Base-by-base conservation (phyloP, 495 filamentous ascomycete species). In the Neurospora sp. region DNA sequence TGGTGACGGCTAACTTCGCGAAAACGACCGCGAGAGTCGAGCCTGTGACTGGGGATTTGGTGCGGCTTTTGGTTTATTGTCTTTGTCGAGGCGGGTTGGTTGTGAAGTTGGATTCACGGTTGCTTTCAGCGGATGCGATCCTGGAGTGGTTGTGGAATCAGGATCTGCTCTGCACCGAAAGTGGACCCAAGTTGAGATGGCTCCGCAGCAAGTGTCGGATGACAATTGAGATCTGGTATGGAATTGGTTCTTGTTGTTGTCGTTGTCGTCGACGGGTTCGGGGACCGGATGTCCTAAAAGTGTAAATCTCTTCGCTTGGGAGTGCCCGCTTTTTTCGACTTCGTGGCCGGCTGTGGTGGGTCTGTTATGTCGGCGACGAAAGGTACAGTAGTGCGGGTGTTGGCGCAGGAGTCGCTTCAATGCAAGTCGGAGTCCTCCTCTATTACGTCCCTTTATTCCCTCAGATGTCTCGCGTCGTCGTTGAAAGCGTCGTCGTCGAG, bases 161-260 rank as follows among this genome's bases (percentile, higher is more conserved):
- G 70, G 77, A 76, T 79, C 78, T 75, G 78, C 78, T 77, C 77
- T 80, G 74, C 79, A 74, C 79, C 78, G 70, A 78, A 37, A 70
- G 76, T 70, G 76, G 61, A 59, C 44, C 73, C 14, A 73, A 65
- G 38, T 45, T 41, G 68, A 27, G 45, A 40, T 8, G 27, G 40
- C 38, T 40, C 9, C n/a, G 17, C 4, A 27, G 40, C 70, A 39
- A 48, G 9, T 27, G 38, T 17, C 53, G 53, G 35, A 38, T 70
- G 61, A 8, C 39, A 61, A 65, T 74, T 31, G 69, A 7, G 27
- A 61, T 16, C 53, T 14, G 6, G 53, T 35, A 17, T 65, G 10
- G 37, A 17, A 61, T 35, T 42, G 53, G 6, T 31, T 69, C 7
- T 31, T 31, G 31, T 4, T n/a, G 41, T 40, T 37, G 37, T 73